phyloP scores from a whole-genome alignment of 768 basidiomycete species.

The Leccinum broughii region DNA sequence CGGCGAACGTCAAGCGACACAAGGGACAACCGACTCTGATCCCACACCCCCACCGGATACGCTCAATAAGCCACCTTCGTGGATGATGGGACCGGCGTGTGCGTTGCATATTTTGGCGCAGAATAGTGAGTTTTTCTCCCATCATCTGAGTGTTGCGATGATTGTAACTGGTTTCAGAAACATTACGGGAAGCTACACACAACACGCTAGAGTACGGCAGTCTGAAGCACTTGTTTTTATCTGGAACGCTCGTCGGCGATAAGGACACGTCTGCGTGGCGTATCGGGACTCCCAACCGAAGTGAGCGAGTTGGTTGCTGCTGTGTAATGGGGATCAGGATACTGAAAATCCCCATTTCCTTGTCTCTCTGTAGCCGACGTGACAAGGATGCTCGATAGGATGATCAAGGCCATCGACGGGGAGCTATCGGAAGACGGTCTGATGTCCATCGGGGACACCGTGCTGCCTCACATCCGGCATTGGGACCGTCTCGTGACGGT shows the following conservation, averaged over 20 bases:
- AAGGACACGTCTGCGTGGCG: conserved; percentile 18
- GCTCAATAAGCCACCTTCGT: background rate
- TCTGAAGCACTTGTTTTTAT: background rate
- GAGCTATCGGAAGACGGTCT: background rate
- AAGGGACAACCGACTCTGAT: background rate
- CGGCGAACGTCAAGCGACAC: background rate
- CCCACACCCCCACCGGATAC: background rate
- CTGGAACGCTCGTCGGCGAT: background rate
- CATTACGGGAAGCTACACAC: background rate
- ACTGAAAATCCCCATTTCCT: background rate
- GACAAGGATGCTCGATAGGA: background rate
- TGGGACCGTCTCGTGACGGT: background rate
- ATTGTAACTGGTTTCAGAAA: background rate
- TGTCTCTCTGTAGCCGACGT: background rate
- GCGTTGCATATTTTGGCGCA: background rate
- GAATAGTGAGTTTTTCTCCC: background rate
- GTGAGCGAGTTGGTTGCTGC: conserved; percentile 4
- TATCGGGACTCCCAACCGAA: conserved; percentile 19
- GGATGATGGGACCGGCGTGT: background rate
- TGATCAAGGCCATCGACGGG: background rate
- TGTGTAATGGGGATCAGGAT: background rate
- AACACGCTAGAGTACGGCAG: background rate
- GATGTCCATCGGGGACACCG: background rate
- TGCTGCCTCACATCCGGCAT: background rate
- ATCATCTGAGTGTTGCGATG: background rate